A percentile compares a stretch with the other conserved stretches of the same genome.
phyloP scores from a whole-genome alignment of 176 grass and related monocot genomes.

The Phoenix dactylifera region DNA sequence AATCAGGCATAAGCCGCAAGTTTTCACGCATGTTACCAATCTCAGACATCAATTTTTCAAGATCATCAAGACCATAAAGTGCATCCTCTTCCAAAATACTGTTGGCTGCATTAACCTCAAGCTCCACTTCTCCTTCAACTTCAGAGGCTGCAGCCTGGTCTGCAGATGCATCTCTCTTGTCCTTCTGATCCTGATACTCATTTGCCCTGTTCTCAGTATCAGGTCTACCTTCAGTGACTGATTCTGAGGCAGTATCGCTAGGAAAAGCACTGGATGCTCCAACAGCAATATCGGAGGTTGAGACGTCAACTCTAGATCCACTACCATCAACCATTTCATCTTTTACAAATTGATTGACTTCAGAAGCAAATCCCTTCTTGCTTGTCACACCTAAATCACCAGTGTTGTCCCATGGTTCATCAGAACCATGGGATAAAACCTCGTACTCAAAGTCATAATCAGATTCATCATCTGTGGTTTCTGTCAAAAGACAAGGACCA shows the following conservation, averaged over 20 bases:
- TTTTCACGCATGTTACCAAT: constrained; percentile 77
- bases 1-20: constrained; percentile 81
- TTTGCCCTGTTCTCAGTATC: constrained; percentile 10
- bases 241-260: constrained; percentile 22
- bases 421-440: constrained; percentile 82
- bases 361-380: constrained; percentile 27
- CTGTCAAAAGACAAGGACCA: constrained; percentile 36
- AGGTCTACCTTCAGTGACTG: constrained; percentile 1
- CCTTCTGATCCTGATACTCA: constrained; percentile 5
- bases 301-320: background rate
- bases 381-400: constrained; percentile 37
- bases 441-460: constrained; percentile 80
- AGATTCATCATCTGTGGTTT: constrained; percentile 71
- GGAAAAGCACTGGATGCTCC: constrained; percentile 19
- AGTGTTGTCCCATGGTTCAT: constrained; percentile 57
- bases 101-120: constrained; percentile 17
- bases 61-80: constrained; percentile 71
- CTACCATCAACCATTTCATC: constrained; percentile 9
- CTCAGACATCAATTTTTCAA: constrained; percentile 77
- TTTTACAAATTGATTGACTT: constrained; percentile 20
- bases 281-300: background rate
- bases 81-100: constrained; percentile 32
- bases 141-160: constrained; percentile 1
- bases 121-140: constrained; percentile 9
- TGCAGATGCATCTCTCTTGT: background rate